Conservation (phyloP, 2,329 filamentous ascomycete species). For the Dothidotthia symphoricarpi region DNA sequence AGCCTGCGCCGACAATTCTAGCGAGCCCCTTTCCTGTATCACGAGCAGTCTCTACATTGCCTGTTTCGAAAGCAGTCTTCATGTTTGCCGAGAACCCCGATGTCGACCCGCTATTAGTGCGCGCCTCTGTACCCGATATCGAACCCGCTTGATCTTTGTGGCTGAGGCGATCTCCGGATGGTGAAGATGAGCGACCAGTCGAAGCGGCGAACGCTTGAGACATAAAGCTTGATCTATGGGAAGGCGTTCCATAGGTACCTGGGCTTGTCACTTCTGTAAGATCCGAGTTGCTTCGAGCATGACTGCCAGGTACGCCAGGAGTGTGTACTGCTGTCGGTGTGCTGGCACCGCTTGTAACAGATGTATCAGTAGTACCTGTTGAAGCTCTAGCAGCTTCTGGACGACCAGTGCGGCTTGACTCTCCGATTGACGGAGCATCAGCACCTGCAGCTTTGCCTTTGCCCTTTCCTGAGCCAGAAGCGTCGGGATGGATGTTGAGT, state of each 20-base stretch:
- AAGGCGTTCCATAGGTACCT: constrained; percentile 20
- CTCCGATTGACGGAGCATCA: constrained; percentile 12
- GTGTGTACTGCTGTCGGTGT: constrained; percentile 18
- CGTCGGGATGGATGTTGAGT: constrained; percentile 46
- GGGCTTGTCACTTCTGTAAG: constrained; percentile 10
- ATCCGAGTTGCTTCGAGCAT: constrained; percentile 10
- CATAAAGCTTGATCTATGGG: constrained; percentile 32
- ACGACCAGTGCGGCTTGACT: constrained; percentile 16
- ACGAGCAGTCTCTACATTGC: constrained; percentile 56
- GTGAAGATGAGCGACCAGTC: constrained; percentile 28
- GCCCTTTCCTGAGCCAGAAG: constrained; percentile 24
- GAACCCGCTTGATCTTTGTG: constrained; percentile 18
- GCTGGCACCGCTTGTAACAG: constrained; percentile 17
- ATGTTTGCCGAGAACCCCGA: constrained; percentile 21
- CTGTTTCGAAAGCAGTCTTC: constrained; percentile 6
- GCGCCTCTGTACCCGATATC: constrained; percentile 16
- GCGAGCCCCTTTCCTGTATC: constrained; percentile 66
- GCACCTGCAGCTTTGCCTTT: constrained; percentile 20
- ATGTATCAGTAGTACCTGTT: constrained; percentile 13
- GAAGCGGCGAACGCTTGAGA: constrained; percentile 33
- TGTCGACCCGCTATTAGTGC: constrained; percentile 17
- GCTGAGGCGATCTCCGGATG: constrained; percentile 21
- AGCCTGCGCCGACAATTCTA: constrained; percentile 70
- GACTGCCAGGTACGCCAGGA: constrained; percentile 6
- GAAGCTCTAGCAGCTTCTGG: constrained; percentile 12